phyloP scores from a whole-genome alignment of 768 basidiomycete species.

The Serendipita indica region DNA sequence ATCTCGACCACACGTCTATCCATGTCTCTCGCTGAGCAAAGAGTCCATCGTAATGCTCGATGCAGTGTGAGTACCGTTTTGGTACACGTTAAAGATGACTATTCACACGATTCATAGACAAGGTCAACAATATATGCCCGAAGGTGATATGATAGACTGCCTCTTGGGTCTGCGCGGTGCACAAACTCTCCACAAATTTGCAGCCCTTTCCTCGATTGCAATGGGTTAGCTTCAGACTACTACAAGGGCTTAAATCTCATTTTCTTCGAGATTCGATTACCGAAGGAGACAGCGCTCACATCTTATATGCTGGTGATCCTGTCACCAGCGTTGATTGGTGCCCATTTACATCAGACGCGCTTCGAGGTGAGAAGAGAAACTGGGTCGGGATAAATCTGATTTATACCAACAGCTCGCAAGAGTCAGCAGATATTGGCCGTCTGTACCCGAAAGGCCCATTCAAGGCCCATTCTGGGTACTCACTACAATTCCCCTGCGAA shows the following conservation, averaged over 20 bases:
- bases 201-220: background rate
- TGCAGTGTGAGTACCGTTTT: background rate
- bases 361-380: slow-evolving; percentile 31
- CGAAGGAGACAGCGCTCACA: slow-evolving; percentile 46
- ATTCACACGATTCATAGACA: too few relatives aligned
- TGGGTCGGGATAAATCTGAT: background rate
- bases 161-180: background rate
- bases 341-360: slow-evolving; percentile 51
- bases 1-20: slow-evolving; percentile 11
- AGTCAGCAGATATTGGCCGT: slow-evolving; percentile 75
- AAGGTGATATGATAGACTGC: background rate
- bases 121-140: background rate
- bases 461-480: slow-evolving; percentile 38
- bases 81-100: too few relatives aligned
- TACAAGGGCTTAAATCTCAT: slow-evolving; percentile 36
- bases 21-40: slow-evolving; percentile 21
- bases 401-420: slow-evolving; percentile 28
- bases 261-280: slow-evolving; percentile 32
- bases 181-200: background rate
- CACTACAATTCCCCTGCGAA: slow-evolving; percentile 43
- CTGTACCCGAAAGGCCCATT: slow-evolving; percentile 42
- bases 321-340: slow-evolving; percentile 94
- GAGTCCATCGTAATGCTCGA: background rate
- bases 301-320: slow-evolving; percentile 79
- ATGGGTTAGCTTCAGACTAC: slow-evolving; percentile 28